A percentile compares a stretch with the other conserved stretches of the same genome.
Evolutionary conservation across 2,329 filamentous ascomycete species (phyloP).

Genomic region (Nakataea oryzae): DNA sequence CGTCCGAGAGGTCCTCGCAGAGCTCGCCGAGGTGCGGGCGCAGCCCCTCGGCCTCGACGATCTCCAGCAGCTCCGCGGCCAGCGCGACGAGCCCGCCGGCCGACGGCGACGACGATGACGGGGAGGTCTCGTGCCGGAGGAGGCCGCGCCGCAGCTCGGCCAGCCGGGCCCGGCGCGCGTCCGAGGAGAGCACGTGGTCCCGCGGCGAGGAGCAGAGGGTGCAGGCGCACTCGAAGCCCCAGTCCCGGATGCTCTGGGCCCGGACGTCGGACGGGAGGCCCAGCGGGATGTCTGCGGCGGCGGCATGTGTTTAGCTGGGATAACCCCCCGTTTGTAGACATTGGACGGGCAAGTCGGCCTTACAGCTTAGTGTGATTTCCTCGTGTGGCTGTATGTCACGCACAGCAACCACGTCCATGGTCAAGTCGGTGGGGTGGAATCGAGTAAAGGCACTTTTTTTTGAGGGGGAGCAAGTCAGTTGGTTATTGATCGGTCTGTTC

Average conservation of each 20-base stretch:
- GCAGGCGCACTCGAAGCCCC: slow-evolving; percentile 16
- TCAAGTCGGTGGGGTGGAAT: slow-evolving; percentile 18
- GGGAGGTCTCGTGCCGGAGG: background rate
- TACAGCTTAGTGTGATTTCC: slow-evolving; percentile 25
- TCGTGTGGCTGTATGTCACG: slow-evolving; percentile 21
- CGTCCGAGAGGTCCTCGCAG: slow-evolving; percentile 9
- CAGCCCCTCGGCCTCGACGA: slow-evolving; percentile 7
- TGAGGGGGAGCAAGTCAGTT: background rate
- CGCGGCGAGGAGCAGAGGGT: slow-evolving; percentile 11
- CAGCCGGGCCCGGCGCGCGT: background rate
- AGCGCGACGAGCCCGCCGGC: background rate
- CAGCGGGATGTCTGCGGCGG: slow-evolving; percentile 8
- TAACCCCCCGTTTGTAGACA: background rate
- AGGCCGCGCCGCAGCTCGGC: background rate
- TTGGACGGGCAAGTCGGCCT: background rate
- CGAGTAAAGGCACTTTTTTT: slow-evolving; percentile 18
- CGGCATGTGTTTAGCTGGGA: background rate
- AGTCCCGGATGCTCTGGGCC: slow-evolving; percentile 7
- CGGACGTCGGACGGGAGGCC: slow-evolving; percentile 9
- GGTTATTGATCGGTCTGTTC: background rate
- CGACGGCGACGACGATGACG: background rate
- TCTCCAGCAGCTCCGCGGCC: slow-evolving; percentile 6
- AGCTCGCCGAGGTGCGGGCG: slow-evolving; percentile 7
- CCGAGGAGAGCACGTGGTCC: slow-evolving; percentile 5
- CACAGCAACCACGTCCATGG: slow-evolving; percentile 21